Evolutionary conservation across 2,329 filamentous ascomycete genomes (phyloP), one percentile per base, ranked within the genome.

Genomic region (Stemphylium lycopersici): DNA sequence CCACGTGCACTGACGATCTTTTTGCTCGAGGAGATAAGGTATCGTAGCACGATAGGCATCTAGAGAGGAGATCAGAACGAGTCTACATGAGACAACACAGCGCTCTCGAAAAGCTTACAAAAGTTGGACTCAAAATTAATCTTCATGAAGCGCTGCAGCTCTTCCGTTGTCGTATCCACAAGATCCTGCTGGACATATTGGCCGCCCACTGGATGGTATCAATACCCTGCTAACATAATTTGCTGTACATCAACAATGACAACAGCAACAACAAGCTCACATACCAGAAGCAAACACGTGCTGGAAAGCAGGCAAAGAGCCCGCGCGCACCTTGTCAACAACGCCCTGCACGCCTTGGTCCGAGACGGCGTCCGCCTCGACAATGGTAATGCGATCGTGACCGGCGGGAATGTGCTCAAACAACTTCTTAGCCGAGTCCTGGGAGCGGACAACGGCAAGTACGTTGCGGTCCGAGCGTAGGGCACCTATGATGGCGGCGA

Each of bases 371-470:
- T 56, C 48, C 3, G 52, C 52, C 15, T 48, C 42, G 36, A 44
- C 51, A 18, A 45, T 43, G 2, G 46, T 58, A 20, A 58, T 55
- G 13, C 55, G 36, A 0, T 26, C 45, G n/a, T 58, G 36, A 20
- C 32, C 22, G 1, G 36, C 43, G 5, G 22, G 33, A 16, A 51
- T 29, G 29, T 59, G 20, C 37, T 54, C 29, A 40, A 56, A 29
- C 2, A 59, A 20, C 45, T 56, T 59, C 2, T 54, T 29, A 15
- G 56, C 56, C 13, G 56, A 59, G 13, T 24, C 18, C n/a, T 52
- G 37, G 39, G 56, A 46, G 10, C 56, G 56, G 8, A 59, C 56
- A 32, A 56, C 41, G 12, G 56, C 56, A 1, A 59, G 46, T 16
- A 59, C 53, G 15, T 56, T 56, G 45, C 43, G 38, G 3, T 42